Base-by-base conservation (phyloP, 257 asterid species). In the Fraxinus pennsylvanica region DNA sequence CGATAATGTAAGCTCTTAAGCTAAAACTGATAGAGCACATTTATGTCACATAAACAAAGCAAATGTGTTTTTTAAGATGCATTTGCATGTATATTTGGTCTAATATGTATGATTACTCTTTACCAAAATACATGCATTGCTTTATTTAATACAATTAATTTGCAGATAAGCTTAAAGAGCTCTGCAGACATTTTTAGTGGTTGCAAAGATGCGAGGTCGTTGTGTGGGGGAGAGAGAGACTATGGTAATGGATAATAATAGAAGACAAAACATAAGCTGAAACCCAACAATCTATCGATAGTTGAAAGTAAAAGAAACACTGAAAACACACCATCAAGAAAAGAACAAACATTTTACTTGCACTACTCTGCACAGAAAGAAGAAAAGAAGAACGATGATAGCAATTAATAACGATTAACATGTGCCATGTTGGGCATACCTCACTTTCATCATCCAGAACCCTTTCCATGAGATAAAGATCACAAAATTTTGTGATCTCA, bases 381-480 rank as follows among this genome's bases (percentile, higher is more conserved):
- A 67, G 27, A 39, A 71, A 71, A 77, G 35, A 21, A 35, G 22
- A 41, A 71, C 45, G 14, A 54, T 30, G 74, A 75, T 27, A 70
- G 54, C 38, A 77, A 41, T 13, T 13, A 14, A 79, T 36, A 19
- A 59, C 19, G 9, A 14, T 19, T 61, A 54, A 68, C 6, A 30
- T 59, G 38, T 10, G 27, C 22, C 22, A 78, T 43, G 54, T 70
- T 77, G 63, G 79, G 78, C 71, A 52, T 81, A 95, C 99, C 82
- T 89, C 98, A 67, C 92, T 92, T 81, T 89, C 93, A 68, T 93
- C 99, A 79, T 95, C 97, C 83, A 95, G 83, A 76, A 95, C 97
- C 80, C 93, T 87, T 77, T 95, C 99, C 99, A 95, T 95, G 76
- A 95, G 93, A 90, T 95, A 95, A 76, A 95, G 92, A 88, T 95